Evolutionary conservation across 441 rosid species (phyloP), one percentile per base, ranked within the genome.

Genomic region (Pelargonium australe): DNA sequence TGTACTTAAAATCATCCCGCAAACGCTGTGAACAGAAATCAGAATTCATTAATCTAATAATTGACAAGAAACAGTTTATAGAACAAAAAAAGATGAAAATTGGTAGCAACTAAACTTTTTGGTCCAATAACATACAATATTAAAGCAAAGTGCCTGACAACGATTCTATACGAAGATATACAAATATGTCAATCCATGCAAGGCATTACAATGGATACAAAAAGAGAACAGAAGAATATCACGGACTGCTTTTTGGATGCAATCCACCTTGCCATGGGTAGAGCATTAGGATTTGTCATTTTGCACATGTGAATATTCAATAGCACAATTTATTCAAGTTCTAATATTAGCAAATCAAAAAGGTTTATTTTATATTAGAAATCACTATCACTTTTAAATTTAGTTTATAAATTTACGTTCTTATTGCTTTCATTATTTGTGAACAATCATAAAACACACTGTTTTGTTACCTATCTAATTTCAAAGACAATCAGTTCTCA

Each of bases 1-100:
- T 96, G 80, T 91, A 86, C 81, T 96, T 93, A 80, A 96, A 86
- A 85, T 96, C 98, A 82, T 92, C 97, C 71, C 87, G 85, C 76
- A 92, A 80, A 28, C 76, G 79, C 99, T 96, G 94, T 74, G 82
- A 62, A 75, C 73, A 69, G 14, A 67, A 76, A 69, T 51, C 49
- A 41, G 28, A 73, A 70, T 74, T 60, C 70, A 70, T 14, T 67
- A 34, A 40, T 13, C 72, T 40, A 70, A 8, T n/a, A 34, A 14
- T 14, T 3, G 11, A 28, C 9, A 63, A n/a, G 47, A n/a, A 63
- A 63, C 37, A 63, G 65, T 63, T 28, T 11, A 63, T n/a, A 34
- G 11, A 25, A 28, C 62, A 17, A 17, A 16, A 16, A 6, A 6
- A 7, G 8, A 6, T 4, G 41, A 8, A 23, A 4, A 28, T 5